Conservation (phyloP, 1,139 yeast species). For the Sugiyamaella novakii region DNA sequence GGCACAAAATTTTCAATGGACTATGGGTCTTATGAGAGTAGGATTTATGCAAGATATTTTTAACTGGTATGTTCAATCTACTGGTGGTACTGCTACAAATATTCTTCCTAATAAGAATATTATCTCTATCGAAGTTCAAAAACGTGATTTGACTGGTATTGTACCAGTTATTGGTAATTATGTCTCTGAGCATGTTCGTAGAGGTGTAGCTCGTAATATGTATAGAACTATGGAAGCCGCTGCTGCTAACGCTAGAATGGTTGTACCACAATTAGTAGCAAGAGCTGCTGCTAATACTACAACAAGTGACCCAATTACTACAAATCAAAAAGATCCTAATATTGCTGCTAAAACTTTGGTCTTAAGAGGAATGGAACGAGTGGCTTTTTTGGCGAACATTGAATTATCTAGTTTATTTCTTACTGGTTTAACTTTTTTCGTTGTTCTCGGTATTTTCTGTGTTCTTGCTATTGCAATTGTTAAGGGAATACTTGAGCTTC, state of each 20-base stretch:
- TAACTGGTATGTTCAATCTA: conserved; percentile 94
- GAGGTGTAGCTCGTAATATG: conserved; percentile 26
- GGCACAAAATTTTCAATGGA: conserved; percentile 97
- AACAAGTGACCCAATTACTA: conserved; percentile 62
- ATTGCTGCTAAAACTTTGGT: conserved; percentile 68
- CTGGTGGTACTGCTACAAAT: conserved; percentile 87
- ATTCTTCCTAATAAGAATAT: conserved; percentile 59
- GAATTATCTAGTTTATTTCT: conserved; percentile 84
- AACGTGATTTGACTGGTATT: conserved; percentile 38
- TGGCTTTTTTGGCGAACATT: conserved; percentile 77
- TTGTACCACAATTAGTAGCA: conserved; percentile 30
- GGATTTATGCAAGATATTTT: conserved; percentile 84
- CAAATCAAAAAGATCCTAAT: conserved; percentile 63
- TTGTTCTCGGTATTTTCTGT: conserved; percentile 75
- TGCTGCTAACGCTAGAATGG: conserved; percentile 14
- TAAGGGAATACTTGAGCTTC: conserved; percentile 73
- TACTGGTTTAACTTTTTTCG: conserved; percentile 81
- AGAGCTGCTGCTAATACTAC: conserved; percentile 38
- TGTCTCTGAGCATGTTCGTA: conserved; percentile 33
- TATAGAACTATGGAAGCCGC: conserved; percentile 28
- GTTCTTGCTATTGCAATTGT: conserved; percentile 65
- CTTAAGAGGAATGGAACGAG: conserved; percentile 89
- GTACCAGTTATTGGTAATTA: conserved; percentile 27
- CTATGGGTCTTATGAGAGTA: conserved; percentile 82
- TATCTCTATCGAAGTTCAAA: conserved; percentile 81